Base-by-base conservation (phyloP, 2,329 filamentous ascomycete genomes). In the Helminthosporium solani region DNA sequence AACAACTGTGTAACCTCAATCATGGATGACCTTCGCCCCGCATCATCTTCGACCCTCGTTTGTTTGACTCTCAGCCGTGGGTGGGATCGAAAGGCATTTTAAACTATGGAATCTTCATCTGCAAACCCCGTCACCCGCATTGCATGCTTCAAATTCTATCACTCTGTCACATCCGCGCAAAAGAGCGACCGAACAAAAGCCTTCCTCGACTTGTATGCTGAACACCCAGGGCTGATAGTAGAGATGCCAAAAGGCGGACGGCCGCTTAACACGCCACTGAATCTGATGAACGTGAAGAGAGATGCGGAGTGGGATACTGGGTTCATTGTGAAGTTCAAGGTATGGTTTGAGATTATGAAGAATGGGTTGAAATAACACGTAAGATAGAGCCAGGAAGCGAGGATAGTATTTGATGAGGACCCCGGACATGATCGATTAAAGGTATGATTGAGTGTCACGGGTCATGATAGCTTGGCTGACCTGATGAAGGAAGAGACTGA, bases 291-390 rank as follows among this genome's bases (percentile, higher is more conserved):
- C 23, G 57, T 63, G 7, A 53, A 58, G 45, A 49, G 58, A 38
- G 60, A 61, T 31, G 47, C 33, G 18, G 51, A 23, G 0, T 61
- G 61, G 61, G 61, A 64, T 50, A 50, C 53, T 20, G 58, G 61
- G 11, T 63, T 64, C 33, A 38, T 62, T 12, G 57, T 60, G 19
- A 46, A 50, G 14, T 64, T 64, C 18, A 64, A 60, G 50, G 57
- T 59, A 45, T 25, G 49, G 50, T 28, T 40, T 30, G 7, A n/a
- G 3, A 20, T 28, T 2, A 7, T 25, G 30, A 16, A 33, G 33
- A 27, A 25, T 9, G 25, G 20, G 35, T 7, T 15, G 16, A n/a
- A 5, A 9, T 35, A 19, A 27, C 8, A 23, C 16, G 11, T 2
- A 2, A 11, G 15, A 20, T 49, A 58, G 59, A 50, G 50, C 42